Conservation (phyloP, 805 yeast genomes). For the Kluyveromyces nonfermentans region DNA sequence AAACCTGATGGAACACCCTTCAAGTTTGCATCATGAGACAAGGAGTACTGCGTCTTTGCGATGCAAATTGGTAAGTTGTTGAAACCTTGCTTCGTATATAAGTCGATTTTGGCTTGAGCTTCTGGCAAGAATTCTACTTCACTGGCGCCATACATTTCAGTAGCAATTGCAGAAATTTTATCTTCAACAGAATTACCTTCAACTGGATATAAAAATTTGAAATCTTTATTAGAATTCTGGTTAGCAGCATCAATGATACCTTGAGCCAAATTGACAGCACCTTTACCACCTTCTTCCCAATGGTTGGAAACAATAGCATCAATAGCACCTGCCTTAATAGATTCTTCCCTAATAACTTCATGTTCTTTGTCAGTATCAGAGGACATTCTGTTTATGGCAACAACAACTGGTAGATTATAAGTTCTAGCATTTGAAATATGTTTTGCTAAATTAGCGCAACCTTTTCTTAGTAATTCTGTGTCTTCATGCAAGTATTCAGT, state of each 20-base stretch:
- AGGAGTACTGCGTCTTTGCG: slow-evolving; percentile 79
- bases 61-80: slow-evolving; percentile 73
- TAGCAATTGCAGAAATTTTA: slow-evolving; percentile 57
- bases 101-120: slow-evolving; percentile 60
- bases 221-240: slow-evolving; percentile 32
- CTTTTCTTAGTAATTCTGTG: slow-evolving; percentile 55
- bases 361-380: slow-evolving; percentile 64
- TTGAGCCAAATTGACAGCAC: slow-evolving; percentile 65
- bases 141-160: slow-evolving; percentile 70
- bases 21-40: slow-evolving; percentile 72
- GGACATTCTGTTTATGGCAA: slow-evolving; percentile 72
- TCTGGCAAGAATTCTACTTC: slow-evolving; percentile 59
- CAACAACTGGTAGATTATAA: slow-evolving; percentile 72
- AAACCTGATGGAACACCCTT: slow-evolving; percentile 80
- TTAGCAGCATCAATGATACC: slow-evolving; percentile 59
- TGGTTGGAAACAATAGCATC: slow-evolving; percentile 78
- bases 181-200: slow-evolving; percentile 53
- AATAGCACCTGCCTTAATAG: slow-evolving; percentile 67
- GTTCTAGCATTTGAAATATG: slow-evolving; percentile 64
- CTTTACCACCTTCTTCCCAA: slow-evolving; percentile 81
- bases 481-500: slow-evolving; percentile 64
- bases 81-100: slow-evolving; percentile 66
- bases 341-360: slow-evolving; percentile 54
- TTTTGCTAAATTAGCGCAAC: slow-evolving; percentile 68
- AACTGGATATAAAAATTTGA: slow-evolving; percentile 51